These are phyloP conservation scores for Aspergillus sp. DNA, from an alignment of 2,329 filamentous ascomycete species.

Conservation along the genomic window DNA sequence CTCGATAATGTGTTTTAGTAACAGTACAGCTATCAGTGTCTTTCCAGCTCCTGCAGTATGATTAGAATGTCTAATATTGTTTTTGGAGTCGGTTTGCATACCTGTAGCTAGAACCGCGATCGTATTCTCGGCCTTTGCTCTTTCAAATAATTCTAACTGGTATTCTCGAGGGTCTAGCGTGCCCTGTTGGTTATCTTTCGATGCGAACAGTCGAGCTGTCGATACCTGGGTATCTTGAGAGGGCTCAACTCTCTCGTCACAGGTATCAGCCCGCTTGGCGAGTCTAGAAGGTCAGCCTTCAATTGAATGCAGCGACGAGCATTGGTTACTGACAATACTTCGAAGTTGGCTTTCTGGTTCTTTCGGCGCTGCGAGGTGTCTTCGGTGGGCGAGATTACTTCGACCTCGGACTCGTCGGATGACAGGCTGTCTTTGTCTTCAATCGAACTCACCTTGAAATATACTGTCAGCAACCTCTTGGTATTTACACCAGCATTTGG, in stretches of 20 bases:
- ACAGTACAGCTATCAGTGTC: slow-evolving; percentile 87
- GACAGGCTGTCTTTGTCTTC: slow-evolving; percentile 13
- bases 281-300: slow-evolving; percentile 28
- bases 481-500: not conserved
- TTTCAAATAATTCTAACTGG: slow-evolving; percentile 86
- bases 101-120: slow-evolving; percentile 95
- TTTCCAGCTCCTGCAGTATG: slow-evolving; percentile 72
- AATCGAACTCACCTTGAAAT: not conserved
- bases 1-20: slow-evolving; percentile 74
- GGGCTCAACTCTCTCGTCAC: slow-evolving; percentile 37
- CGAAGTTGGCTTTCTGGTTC: slow-evolving; percentile 53
- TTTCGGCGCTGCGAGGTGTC: slow-evolving; percentile 48
- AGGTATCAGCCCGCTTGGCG: slow-evolving; percentile 42
- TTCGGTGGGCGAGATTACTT: slow-evolving; percentile 19
- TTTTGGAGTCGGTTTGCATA: slow-evolving; percentile 27
- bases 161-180: slow-evolving; percentile 84
- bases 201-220: slow-evolving; percentile 53
- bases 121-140: slow-evolving; percentile 78
- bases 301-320: not conserved
- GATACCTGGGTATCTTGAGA: slow-evolving; percentile 51
- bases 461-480: not conserved
- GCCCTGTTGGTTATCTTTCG: slow-evolving; percentile 55
- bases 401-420: slow-evolving; percentile 30
- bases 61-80: not conserved
- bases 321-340: slow-evolving; percentile 40